Evolutionary conservation across 441 rosid species (phyloP).

Genomic region (Gossypium schwendimanii): DNA sequence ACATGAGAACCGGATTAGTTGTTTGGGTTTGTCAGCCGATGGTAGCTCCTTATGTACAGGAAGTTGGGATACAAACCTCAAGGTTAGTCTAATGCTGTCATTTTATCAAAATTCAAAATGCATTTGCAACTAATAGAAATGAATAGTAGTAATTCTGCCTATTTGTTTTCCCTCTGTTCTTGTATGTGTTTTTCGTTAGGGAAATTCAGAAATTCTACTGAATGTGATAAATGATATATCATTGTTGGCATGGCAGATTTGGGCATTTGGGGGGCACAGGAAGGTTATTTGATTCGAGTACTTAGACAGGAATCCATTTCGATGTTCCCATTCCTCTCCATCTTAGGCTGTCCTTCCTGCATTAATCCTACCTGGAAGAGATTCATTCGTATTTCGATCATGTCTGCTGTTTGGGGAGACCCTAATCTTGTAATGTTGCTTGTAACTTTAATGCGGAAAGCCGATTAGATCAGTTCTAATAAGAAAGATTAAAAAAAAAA

Average conservation of each 20-base stretch:
- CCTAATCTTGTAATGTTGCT: conserved; percentile 15
- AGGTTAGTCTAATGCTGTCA: conserved; percentile 43
- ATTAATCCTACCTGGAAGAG: neutral
- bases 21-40: conserved; percentile 90
- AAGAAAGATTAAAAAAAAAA: neutral
- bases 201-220: neutral
- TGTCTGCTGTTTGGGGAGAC: conserved; percentile 19
- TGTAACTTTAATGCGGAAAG: conserved; percentile 27
- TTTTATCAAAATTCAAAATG: conserved; percentile 1
- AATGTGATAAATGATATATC: neutral
- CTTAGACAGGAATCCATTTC: neutral
- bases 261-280: conserved; percentile 93
- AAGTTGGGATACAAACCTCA: conserved; percentile 90
- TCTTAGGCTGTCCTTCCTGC: neutral
- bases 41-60: conserved; percentile 99
- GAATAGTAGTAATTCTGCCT: neutral
- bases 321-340: neutral
- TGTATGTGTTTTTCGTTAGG: too few relatives aligned
- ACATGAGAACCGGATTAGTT: conserved; percentile 63
- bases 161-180: too few relatives aligned
- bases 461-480: conserved; percentile 9
- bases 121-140: neutral
- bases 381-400: conserved; percentile 8
- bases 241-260: conserved; percentile 39
- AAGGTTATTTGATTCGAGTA: conserved; percentile 39